Conservation (phyloP, 257 asterid genomes). For the Striga asiatica region DNA sequence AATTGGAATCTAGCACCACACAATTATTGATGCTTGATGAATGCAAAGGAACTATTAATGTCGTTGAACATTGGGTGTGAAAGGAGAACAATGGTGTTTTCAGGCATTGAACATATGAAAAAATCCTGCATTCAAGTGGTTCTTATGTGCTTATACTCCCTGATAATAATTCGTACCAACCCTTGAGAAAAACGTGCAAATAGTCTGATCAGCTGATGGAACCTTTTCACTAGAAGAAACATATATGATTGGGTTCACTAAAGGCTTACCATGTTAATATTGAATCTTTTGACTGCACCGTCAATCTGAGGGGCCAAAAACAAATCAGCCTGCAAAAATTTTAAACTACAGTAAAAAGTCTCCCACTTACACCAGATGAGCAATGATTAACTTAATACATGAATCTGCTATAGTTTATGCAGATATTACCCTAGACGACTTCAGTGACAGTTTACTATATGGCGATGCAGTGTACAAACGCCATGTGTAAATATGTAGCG, state of each 20-base stretch:
- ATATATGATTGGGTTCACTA: background rate
- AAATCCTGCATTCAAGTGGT: background rate
- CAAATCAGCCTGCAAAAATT: conserved; percentile 53
- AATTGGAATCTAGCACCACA: background rate
- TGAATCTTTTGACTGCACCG: conserved; percentile 42
- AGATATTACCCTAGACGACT: background rate
- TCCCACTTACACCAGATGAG: background rate
- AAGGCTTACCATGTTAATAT: conserved; percentile 34
- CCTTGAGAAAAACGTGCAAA: background rate
- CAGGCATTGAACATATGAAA: background rate
- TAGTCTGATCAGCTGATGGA: no score
- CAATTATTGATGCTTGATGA: background rate
- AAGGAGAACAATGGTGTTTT: background rate
- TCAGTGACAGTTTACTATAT: background rate
- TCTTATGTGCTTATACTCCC: no score
- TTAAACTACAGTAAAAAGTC: background rate
- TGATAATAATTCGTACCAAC: background rate
- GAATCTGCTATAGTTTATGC: background rate
- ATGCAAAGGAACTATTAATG: no score
- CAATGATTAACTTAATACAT: background rate
- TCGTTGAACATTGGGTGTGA: background rate
- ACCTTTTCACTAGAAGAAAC: background rate
- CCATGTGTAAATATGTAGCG: no score
- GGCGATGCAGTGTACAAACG: no score
- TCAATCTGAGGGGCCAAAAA: conserved; percentile 74